Conservation (phyloP, 192 early-diverging fungal genomes). For the Backusella liffmaniae region DNA sequence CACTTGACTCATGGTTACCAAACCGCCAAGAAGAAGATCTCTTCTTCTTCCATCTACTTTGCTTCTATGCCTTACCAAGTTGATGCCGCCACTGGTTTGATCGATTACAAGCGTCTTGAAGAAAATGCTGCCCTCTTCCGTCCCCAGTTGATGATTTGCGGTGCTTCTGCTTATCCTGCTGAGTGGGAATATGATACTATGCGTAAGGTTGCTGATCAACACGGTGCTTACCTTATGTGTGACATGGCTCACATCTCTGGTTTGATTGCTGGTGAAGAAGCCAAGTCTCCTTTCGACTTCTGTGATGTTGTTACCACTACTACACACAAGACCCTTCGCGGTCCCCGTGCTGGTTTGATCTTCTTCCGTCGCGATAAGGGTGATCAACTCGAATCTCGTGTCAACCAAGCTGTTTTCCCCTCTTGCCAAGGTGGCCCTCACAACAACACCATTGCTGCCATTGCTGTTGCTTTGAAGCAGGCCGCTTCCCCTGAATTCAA, state of each 20-base stretch:
- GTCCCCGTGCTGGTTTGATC: slow-evolving; percentile 98
- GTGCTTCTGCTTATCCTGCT: slow-evolving; percentile 96
- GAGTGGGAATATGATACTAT: slow-evolving; percentile 98
- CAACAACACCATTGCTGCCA: slow-evolving; percentile 99
- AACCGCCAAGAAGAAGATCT: slow-evolving; percentile 99
- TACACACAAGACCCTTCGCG: slow-evolving; percentile 99
- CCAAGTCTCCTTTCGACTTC: slow-evolving; percentile 90
- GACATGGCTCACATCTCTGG: slow-evolving; percentile 99
- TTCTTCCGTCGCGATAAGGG: slow-evolving; percentile 93
- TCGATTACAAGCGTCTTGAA: slow-evolving; percentile 96
- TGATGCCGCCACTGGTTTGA: slow-evolving; percentile 77
- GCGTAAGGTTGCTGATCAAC: slow-evolving; percentile 95
- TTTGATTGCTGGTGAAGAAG: slow-evolving; percentile 90
- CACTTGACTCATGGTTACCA: slow-evolving; percentile 99
- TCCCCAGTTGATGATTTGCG: slow-evolving; percentile 98
- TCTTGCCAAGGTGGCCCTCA: slow-evolving; percentile 99
- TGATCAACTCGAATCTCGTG: slow-evolving; percentile 89
- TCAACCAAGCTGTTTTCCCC: slow-evolving; percentile 99
- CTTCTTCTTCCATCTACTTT: slow-evolving; percentile 99
- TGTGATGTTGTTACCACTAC: slow-evolving; percentile 99
- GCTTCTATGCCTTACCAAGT: slow-evolving; percentile 99
- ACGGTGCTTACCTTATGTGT: slow-evolving; percentile 94
- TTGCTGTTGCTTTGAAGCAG: slow-evolving; percentile 98
- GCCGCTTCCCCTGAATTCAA: slow-evolving; percentile 92
- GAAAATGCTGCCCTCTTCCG: slow-evolving; percentile 92